A percentile compares a stretch with the other conserved stretches of the same genome.
These are phyloP conservation scores for Dysphania ambrosioides DNA, from an alignment of 148 eudicot genomes.

Conservation along the genomic window DNA sequence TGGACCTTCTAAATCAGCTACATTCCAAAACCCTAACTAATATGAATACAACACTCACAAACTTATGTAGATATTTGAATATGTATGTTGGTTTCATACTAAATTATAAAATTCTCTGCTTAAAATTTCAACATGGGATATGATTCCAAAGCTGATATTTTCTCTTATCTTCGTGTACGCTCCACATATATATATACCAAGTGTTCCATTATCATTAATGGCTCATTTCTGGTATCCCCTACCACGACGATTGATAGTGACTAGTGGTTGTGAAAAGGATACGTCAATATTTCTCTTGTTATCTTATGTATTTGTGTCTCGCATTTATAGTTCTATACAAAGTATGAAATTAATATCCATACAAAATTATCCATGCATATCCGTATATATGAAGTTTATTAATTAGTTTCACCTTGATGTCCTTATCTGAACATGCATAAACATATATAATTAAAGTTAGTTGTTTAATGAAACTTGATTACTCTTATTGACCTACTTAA, in stretches of 20 bases:
- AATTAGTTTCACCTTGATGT: no score
- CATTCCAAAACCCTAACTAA: constrained; percentile 4
- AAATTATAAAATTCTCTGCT: background rate
- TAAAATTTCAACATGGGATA: background rate
- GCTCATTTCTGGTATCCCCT: background rate
- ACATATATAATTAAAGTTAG: no score
- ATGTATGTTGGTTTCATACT: constrained; percentile 2
- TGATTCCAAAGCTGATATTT: background rate
- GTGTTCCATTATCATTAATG: background rate
- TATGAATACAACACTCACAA: background rate
- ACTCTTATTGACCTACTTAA: no score
- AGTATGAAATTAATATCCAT: no score
- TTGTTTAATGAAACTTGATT: no score
- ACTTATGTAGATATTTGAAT: background rate
- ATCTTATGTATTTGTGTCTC: no score
- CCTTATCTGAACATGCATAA: no score
- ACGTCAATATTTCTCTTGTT: background rate
- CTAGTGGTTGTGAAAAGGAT: background rate
- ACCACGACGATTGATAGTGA: background rate
- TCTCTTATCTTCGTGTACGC: constrained; percentile 10
- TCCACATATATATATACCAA: background rate
- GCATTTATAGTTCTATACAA: no score
- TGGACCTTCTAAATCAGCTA: background rate
- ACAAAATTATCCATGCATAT: no score
- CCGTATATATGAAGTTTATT: no score